Conservation (phyloP, 495 filamentous ascomycete genomes). For the Penicillium mononematosum region DNA sequence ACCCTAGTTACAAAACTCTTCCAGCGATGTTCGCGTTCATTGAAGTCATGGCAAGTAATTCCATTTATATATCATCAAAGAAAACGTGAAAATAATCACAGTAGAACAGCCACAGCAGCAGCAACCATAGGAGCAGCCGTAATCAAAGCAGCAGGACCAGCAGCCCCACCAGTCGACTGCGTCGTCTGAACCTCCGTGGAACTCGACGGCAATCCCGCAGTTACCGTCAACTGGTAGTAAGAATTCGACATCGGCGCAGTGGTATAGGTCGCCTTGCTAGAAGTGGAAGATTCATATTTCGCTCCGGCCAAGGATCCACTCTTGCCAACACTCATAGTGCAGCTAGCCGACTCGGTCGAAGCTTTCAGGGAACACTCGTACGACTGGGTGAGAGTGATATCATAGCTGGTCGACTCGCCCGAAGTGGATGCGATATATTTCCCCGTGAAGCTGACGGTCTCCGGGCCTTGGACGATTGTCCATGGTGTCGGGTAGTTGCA, state of each 20-base stretch:
- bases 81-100: constrained; percentile 4
- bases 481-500: constrained; percentile 16
- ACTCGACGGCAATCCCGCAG: constrained; percentile 17
- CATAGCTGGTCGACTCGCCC: constrained; percentile 7
- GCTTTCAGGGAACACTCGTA: constrained; percentile 21
- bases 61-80: too few species aligned
- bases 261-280: constrained; percentile 10
- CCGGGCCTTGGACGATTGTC: constrained; percentile 22
- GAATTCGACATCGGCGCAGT: constrained; percentile 4
- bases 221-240: constrained; percentile 23
- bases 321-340: constrained; percentile 19
- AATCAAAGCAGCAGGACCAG: constrained; percentile 18
- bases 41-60: too few species aligned
- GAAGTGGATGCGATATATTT: constrained; percentile 18
- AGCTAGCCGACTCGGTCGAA: constrained; percentile 20
- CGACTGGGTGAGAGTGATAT: constrained; percentile 18
- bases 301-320: constrained; percentile 7
- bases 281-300: not conserved
- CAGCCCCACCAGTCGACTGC: constrained; percentile 14
- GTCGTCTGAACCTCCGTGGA: constrained; percentile 16
- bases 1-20: too few species aligned
- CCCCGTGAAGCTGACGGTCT: constrained; percentile 20
- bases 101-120: constrained; percentile 22
- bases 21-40: too few species aligned
- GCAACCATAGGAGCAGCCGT: constrained; percentile 27